Evolutionary conservation across 2,329 filamentous ascomycete genomes (phyloP).

Genomic region (Aspergillus sclerotialis): DNA sequence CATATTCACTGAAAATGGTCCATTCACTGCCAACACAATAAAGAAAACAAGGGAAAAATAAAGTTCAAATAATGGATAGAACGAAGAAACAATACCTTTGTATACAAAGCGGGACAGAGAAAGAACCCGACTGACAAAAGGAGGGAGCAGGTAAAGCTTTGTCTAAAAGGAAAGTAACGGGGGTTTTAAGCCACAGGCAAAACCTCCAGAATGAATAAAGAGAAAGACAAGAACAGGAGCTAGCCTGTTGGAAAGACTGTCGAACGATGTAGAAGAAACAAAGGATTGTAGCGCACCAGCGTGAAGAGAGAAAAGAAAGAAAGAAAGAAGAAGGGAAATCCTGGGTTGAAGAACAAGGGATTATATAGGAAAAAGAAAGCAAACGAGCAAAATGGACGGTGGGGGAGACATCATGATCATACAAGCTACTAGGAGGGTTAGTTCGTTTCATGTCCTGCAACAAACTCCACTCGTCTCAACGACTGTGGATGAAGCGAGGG

Average conservation of each 20-base stretch:
- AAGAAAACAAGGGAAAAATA: background rate
- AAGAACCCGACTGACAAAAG: conserved; percentile 5
- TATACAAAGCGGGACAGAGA: conserved; percentile 5
- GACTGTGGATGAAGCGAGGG: background rate
- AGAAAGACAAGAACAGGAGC: conserved; percentile 26
- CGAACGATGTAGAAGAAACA: conserved; percentile 17
- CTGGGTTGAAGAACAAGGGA: conserved; percentile 10
- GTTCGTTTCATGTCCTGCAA: no score
- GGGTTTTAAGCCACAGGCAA: conserved; percentile 29
- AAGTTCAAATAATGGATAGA: conserved; percentile 1
- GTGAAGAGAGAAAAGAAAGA: conserved; percentile 10
- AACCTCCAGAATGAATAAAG: conserved; percentile 17
- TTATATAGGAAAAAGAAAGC: conserved; percentile 12
- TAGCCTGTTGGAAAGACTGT: conserved; percentile 23
- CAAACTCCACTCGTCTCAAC: no score
- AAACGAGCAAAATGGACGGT: conserved; percentile 2
- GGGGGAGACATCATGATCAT: no score
- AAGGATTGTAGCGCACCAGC: conserved; percentile 19
- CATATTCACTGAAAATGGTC: no score
- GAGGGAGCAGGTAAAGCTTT: conserved; percentile 5
- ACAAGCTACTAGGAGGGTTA: no score
- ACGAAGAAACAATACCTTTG: conserved; percentile 20
- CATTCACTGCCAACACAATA: background rate
- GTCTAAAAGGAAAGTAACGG: conserved; percentile 18
- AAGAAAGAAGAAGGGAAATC: conserved; percentile 7